These are phyloP conservation scores for Aureobasidium sp. DNA, from an alignment of 2,329 filamentous ascomycete species.

Conservation along the genomic window DNA sequence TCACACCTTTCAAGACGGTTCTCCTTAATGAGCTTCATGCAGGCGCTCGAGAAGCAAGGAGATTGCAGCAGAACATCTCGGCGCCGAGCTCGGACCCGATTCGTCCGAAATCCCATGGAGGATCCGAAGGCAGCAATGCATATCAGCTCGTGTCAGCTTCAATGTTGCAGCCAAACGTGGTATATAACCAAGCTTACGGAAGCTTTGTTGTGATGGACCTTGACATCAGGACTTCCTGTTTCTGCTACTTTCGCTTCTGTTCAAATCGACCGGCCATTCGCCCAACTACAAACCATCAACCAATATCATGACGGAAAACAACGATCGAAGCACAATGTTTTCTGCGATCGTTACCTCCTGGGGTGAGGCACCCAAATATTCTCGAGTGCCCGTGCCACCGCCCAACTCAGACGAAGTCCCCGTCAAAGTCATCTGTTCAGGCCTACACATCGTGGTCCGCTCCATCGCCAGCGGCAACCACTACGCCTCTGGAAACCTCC, in stretches of 20 bases:
- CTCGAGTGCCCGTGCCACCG: constrained; percentile 25
- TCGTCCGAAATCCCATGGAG: not conserved
- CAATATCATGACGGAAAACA: not conserved
- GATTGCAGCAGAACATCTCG: not conserved
- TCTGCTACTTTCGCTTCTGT: not conserved
- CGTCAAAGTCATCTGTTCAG: constrained; percentile 47
- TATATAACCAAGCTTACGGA: not conserved
- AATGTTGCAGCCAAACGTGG: not conserved
- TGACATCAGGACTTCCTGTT: not conserved
- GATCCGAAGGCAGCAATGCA: not conserved
- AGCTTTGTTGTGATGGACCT: not conserved
- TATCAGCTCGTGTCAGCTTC: not conserved
- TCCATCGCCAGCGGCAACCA: constrained; percentile 48
- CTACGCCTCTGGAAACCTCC: constrained; percentile 45
- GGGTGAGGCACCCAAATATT: constrained; percentile 31
- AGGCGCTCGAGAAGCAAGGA: too few relatives aligned
- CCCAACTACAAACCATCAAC: not conserved
- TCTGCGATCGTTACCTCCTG: constrained; percentile 37
- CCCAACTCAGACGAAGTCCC: constrained; percentile 33
- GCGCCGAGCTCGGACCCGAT: not conserved
- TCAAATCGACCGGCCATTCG: not conserved
- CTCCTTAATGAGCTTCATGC: not conserved
- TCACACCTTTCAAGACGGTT: too few relatives aligned
- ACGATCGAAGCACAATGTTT: constrained; percentile 26
- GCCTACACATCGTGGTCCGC: constrained; percentile 49